Percentiles rank a stretch among this genome's conserved stretches.
Evolutionary conservation across 352 stramenopile genomes (phyloP).

Genomic region (Pythium brachiatum): DNA sequence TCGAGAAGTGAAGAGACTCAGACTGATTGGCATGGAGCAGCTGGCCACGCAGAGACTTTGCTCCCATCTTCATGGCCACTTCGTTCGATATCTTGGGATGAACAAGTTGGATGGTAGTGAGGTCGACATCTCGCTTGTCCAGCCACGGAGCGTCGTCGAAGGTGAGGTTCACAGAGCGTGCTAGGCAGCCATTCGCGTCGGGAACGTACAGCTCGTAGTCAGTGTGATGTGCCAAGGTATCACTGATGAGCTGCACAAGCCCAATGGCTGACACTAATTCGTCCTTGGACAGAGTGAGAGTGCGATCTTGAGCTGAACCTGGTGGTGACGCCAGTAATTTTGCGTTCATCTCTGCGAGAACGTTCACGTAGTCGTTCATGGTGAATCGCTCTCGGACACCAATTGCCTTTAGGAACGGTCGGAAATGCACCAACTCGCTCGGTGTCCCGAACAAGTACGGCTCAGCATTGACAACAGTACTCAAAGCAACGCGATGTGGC

Average conservation of each 20-base stretch:
- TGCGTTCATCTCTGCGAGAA: slow-evolving; percentile 49
- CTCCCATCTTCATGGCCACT: slow-evolving; percentile 64
- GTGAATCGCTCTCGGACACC: slow-evolving; percentile 61
- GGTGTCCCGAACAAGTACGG: slow-evolving; percentile 63
- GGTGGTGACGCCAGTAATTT: slow-evolving; percentile 27
- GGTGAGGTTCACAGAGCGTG: slow-evolving; percentile 41
- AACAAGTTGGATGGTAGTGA: slow-evolving; percentile 42
- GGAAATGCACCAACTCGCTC: slow-evolving; percentile 63
- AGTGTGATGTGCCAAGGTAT: slow-evolving; percentile 47
- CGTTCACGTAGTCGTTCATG: slow-evolving; percentile 55
- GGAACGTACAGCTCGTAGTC: slow-evolving; percentile 61
- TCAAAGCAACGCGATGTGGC: slow-evolving; percentile 48
- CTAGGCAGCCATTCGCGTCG: slow-evolving; percentile 41
- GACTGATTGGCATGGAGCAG: slow-evolving; percentile 44
- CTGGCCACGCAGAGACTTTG: slow-evolving; percentile 52
- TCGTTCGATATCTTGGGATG: slow-evolving; percentile 79
- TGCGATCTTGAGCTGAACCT: slow-evolving; percentile 5
- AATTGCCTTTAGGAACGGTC: slow-evolving; percentile 56
- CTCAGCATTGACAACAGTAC: slow-evolving; percentile 50
- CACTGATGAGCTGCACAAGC: slow-evolving; percentile 66
- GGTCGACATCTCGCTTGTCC: slow-evolving; percentile 41
- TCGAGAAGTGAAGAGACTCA: slow-evolving; percentile 42
- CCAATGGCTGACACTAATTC: slow-evolving; percentile 55
- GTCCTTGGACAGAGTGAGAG: slow-evolving; percentile 30
- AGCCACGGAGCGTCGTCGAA: slow-evolving; percentile 76